These are phyloP conservation scores for Astrocystis sublimbata DNA, from an alignment of 495 filamentous ascomycete genomes.

Conservation along the genomic window DNA sequence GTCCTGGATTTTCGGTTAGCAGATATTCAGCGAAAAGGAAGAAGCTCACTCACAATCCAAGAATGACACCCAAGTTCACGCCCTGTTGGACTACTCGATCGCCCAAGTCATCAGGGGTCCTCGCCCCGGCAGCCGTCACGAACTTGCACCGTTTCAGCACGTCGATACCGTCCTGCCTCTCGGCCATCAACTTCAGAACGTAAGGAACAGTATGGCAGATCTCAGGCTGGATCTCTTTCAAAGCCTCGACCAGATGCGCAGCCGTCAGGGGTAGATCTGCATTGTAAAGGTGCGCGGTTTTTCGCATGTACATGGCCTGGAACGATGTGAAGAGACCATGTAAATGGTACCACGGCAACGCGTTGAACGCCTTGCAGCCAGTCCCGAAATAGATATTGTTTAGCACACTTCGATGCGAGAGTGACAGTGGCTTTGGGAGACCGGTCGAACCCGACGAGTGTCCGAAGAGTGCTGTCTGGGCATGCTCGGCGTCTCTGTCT, in stretches of 20 bases:
- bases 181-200: conserved; percentile 54
- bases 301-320: conserved; percentile 56
- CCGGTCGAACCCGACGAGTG: conserved; percentile 64
- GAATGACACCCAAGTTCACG: conserved; percentile 51
- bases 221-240: conserved; percentile 50
- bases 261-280: conserved; percentile 57
- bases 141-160: conserved; percentile 46
- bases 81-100: conserved; percentile 50
- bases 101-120: conserved; percentile 60
- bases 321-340: conserved; percentile 50
- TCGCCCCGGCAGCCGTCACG: conserved; percentile 55
- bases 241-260: conserved; percentile 44
- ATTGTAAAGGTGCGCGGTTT: conserved; percentile 52
- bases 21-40: neutral
- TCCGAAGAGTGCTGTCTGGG: conserved; percentile 47
- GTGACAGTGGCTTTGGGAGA: conserved; percentile 53
- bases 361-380: conserved; percentile 52
- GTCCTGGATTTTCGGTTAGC: conserved; percentile 42
- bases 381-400: conserved; percentile 42
- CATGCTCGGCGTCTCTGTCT: conserved; percentile 37
- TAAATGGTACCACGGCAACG: conserved; percentile 58
- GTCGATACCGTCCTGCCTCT: conserved; percentile 49
- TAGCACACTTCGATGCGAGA: conserved; percentile 34
- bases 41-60: conserved; percentile 51
- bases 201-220: conserved; percentile 60